phyloP scores from a whole-genome alignment of 2,329 filamentous ascomycete species.

The Tolypocladium sp. region DNA sequence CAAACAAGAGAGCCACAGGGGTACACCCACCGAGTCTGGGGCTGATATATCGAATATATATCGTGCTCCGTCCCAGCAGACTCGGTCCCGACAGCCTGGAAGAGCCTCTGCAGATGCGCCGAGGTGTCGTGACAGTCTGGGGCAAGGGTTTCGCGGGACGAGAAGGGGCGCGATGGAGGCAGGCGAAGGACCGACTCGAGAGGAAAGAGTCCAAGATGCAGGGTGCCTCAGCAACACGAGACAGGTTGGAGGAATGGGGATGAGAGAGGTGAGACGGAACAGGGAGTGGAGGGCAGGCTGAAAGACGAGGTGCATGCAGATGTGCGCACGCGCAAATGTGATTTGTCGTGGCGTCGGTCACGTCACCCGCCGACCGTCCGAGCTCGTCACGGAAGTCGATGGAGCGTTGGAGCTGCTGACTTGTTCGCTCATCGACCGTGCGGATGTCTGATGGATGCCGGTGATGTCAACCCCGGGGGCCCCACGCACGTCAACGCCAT shows the following conservation, averaged over 20 bases:
- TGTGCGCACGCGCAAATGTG: neutral
- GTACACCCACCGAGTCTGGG: neutral
- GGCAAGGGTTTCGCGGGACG: neutral
- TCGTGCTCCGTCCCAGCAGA: neutral
- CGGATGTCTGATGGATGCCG: neutral
- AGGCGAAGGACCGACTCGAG: neutral
- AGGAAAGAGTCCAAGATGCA: neutral
- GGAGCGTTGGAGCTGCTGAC: neutral
- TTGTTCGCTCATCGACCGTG: too few relatives aligned
- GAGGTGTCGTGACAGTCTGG: neutral
- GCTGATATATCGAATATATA: neutral
- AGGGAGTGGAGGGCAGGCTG: neutral
- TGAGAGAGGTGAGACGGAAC: neutral
- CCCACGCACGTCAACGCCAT: neutral
- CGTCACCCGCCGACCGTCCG: neutral
- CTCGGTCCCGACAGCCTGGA: neutral
- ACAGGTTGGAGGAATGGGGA: neutral
- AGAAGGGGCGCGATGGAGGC: neutral
- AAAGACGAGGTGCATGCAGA: neutral
- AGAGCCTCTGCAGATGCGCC: neutral
- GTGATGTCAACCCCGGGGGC: neutral
- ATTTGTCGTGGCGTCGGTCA: neutral
- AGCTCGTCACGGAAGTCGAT: neutral
- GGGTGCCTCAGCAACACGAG: neutral
- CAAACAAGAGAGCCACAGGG: neutral